These are phyloP conservation scores for Botrytis elliptica DNA, from an alignment of 2,329 filamentous ascomycete genomes.

Conservation along the genomic window DNA sequence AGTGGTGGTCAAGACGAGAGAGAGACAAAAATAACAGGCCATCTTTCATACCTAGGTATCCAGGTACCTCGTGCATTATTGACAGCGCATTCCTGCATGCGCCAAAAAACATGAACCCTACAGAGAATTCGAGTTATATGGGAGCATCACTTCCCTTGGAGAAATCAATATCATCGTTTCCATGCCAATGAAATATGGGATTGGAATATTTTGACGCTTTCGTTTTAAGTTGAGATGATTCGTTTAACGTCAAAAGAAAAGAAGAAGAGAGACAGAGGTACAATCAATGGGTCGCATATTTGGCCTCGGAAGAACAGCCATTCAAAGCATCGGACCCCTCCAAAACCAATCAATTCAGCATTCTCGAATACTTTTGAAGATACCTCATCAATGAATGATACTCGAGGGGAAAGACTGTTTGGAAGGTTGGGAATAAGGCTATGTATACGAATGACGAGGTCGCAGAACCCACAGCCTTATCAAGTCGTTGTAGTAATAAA, in stretches of 20 bases:
- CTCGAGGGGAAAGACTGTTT: background rate
- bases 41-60: conserved; percentile 20
- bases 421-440: conserved; percentile 25
- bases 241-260: conserved; percentile 18
- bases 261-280: conserved; percentile 8
- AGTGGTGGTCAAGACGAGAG: conserved; percentile 24
- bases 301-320: conserved; percentile 16
- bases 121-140: conserved; percentile 24
- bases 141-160: conserved; percentile 19
- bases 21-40: conserved; percentile 24
- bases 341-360: conserved; percentile 12
- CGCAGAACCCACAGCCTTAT: conserved; percentile 29
- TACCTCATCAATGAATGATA: background rate
- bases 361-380: background rate
- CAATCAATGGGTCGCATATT: conserved; percentile 18
- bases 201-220: background rate
- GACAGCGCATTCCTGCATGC: conserved; percentile 37
- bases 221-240: conserved; percentile 5
- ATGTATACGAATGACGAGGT: conserved; percentile 19
- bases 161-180: conserved; percentile 15
- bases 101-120: conserved; percentile 27
- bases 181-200: conserved; percentile 3
- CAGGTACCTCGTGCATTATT: conserved; percentile 27
- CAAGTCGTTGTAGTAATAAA: conserved; percentile 23
- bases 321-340: background rate